phyloP scores from a whole-genome alignment of 2,329 filamentous ascomycete species.

The Hypocrella siamensis region DNA sequence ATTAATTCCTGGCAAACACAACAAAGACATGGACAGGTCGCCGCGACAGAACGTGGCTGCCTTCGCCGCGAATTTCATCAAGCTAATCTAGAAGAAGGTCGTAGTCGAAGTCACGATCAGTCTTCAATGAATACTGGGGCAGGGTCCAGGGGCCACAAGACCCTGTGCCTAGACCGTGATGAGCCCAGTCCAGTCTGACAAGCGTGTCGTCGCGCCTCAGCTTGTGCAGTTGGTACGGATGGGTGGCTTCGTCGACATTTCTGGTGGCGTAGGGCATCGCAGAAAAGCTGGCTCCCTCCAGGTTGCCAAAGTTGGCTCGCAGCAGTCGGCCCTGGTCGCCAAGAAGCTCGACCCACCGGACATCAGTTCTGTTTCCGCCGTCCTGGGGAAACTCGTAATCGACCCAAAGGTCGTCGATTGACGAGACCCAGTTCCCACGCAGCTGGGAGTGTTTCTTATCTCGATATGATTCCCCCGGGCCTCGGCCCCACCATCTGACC shows the following conservation, averaged over 20 bases:
- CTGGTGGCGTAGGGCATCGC: slow-evolving; percentile 36
- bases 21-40: background rate
- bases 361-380: slow-evolving; percentile 47
- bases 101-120: slow-evolving; percentile 24
- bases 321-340: slow-evolving; percentile 19
- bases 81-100: slow-evolving; percentile 26
- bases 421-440: slow-evolving; percentile 34
- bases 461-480: slow-evolving; percentile 48
- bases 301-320: slow-evolving; percentile 27
- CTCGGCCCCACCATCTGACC: slow-evolving; percentile 51
- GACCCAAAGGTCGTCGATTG: slow-evolving; percentile 36
- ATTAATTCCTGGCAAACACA: too few relatives aligned
- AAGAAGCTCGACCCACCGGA: slow-evolving; percentile 39
- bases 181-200: slow-evolving; percentile 42
- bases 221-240: slow-evolving; percentile 44
- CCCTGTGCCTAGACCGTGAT: slow-evolving; percentile 47
- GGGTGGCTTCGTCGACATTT: slow-evolving; percentile 36
- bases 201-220: slow-evolving; percentile 33
- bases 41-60: background rate
- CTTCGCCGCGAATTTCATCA: background rate
- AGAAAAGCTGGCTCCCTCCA: slow-evolving; percentile 37
- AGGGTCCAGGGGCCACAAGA: slow-evolving; percentile 44
- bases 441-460: slow-evolving; percentile 49
- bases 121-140: slow-evolving; percentile 28
- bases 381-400: slow-evolving; percentile 58